These are phyloP conservation scores for Lobosporangium transversale DNA, from an alignment of 192 early-diverging fungal species.

Conservation along the genomic window DNA sequence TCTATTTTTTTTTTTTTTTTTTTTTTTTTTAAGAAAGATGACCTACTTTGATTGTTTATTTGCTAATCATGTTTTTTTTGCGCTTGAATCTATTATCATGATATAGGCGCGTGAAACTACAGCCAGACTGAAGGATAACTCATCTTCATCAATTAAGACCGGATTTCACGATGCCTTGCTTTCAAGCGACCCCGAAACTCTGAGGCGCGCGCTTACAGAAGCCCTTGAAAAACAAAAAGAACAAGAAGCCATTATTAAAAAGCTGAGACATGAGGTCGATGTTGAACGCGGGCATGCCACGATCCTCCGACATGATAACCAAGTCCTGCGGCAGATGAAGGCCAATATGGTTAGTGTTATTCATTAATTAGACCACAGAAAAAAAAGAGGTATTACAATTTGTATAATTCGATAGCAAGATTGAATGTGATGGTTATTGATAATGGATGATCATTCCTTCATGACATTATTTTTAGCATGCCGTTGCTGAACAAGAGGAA, in stretches of 20 bases:
- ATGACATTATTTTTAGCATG: conserved; percentile 48
- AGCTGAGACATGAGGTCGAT: conserved; percentile 77
- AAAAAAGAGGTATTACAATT: neutral
- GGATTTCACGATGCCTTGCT: conserved; percentile 2
- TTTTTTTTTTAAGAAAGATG: too few relatives aligned
- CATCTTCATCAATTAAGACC: conserved; percentile 7
- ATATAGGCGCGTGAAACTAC: conserved; percentile 41
- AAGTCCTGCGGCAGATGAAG: conserved; percentile 64
- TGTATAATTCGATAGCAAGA: too few relatives aligned
- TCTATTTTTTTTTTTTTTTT: too few relatives aligned
- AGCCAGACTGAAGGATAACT: conserved; percentile 28
- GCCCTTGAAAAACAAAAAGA: conserved; percentile 51
- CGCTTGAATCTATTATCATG: too few relatives aligned
- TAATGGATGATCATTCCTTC: too few relatives aligned
- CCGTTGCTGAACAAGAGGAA: conserved; percentile 70
- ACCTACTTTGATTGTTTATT: too few relatives aligned
- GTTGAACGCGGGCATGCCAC: conserved; percentile 69
- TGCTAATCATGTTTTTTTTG: too few relatives aligned
- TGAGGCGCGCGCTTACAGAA: conserved; percentile 30
- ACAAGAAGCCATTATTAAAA: conserved; percentile 57
- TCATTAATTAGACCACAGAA: neutral
- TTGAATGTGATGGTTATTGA: too few relatives aligned
- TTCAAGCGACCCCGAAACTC: conserved; percentile 26
- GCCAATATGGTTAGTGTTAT: conserved; percentile 60
- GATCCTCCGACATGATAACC: conserved; percentile 68